Conservation (phyloP, 495 filamentous ascomycete genomes). For the Annulohypoxylon moriforme region DNA sequence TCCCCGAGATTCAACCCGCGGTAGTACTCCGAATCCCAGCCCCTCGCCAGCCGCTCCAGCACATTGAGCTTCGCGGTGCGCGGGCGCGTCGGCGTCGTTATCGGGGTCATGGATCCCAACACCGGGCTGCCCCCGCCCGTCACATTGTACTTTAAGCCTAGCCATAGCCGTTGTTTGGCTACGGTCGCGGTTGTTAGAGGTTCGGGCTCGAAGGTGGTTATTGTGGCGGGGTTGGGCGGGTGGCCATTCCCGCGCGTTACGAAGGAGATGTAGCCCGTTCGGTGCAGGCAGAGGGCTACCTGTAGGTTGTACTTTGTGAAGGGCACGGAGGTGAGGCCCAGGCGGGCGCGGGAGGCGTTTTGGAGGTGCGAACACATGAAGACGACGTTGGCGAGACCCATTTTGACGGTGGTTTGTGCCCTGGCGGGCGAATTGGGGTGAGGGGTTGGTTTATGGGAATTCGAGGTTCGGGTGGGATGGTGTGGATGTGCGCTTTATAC, state of each 20-base stretch:
- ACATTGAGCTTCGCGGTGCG: slow-evolving; percentile 71
- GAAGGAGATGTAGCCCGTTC: slow-evolving; percentile 81
- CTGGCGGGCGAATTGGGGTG: slow-evolving; percentile 26
- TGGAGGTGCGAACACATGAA: slow-evolving; percentile 93
- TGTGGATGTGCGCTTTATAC: not conserved
- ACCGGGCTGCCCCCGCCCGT: slow-evolving; percentile 83
- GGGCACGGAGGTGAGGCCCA: slow-evolving; percentile 88
- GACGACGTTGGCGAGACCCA: slow-evolving; percentile 87
- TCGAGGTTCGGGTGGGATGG: not conserved
- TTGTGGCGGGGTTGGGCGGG: slow-evolving; percentile 69
- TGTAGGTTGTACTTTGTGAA: slow-evolving; percentile 82
- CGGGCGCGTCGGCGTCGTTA: slow-evolving; percentile 80
- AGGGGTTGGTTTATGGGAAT: not conserved
- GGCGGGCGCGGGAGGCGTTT: slow-evolving; percentile 87
- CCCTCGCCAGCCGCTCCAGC: slow-evolving; percentile 72
- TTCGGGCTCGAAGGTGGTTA: slow-evolving; percentile 63
- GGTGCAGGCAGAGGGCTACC: slow-evolving; percentile 81
- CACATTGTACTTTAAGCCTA: slow-evolving; percentile 84
- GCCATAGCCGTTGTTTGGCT: slow-evolving; percentile 81
- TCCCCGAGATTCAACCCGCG: slow-evolving; percentile 85
- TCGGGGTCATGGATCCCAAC: slow-evolving; percentile 72
- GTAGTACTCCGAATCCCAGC: slow-evolving; percentile 71
- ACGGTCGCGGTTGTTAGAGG: slow-evolving; percentile 82
- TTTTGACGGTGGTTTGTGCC: slow-evolving; percentile 55
- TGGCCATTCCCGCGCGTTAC: slow-evolving; percentile 80